Evolutionary conservation across 1,284 basidiomycete species (phyloP).

Genomic region (Marasmius sp.): DNA sequence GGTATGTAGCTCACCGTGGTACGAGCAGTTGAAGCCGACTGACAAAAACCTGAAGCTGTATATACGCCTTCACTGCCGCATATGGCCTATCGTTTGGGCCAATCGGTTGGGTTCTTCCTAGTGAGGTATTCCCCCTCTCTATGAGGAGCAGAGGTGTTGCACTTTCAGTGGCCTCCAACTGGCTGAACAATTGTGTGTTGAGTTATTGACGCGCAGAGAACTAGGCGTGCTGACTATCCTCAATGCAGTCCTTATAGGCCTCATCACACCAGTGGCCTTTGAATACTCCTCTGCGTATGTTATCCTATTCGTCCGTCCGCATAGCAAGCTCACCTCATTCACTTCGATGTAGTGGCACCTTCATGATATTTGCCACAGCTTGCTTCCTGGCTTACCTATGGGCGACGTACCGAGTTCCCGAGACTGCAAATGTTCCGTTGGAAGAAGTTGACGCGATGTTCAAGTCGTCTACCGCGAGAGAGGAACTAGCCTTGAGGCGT

Average conservation of each 20-base stretch:
- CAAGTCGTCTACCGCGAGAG: slow-evolving; percentile 51
- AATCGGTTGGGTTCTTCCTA: slow-evolving; percentile 81
- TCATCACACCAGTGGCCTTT: slow-evolving; percentile 75
- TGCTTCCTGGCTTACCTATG: slow-evolving; percentile 68
- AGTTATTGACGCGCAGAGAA: slow-evolving; percentile 14
- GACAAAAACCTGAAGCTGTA: slow-evolving; percentile 42
- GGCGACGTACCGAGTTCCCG: slow-evolving; percentile 68
- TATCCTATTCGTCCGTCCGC: not conserved
- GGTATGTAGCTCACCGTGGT: slow-evolving; percentile 36
- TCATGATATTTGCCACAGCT: slow-evolving; percentile 63
- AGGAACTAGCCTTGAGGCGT: slow-evolving; percentile 47
- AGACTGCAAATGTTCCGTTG: slow-evolving; percentile 73
- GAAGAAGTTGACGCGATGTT: slow-evolving; percentile 78
- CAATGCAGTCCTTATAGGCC: slow-evolving; percentile 69
- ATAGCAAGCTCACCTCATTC: not conserved
- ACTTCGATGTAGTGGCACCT: slow-evolving; percentile 51
- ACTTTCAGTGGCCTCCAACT: slow-evolving; percentile 82
- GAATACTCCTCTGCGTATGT: slow-evolving; percentile 60
- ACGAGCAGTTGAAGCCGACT: not conserved
- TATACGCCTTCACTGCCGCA: slow-evolving; percentile 79
- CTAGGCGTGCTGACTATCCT: slow-evolving; percentile 15
- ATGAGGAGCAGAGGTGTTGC: slow-evolving; percentile 84
- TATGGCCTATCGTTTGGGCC: slow-evolving; percentile 87
- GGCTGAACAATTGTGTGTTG: slow-evolving; percentile 74
- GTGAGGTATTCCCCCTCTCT: slow-evolving; percentile 85